phyloP scores from a whole-genome alignment of 768 basidiomycete species.

The Paxillus involutus region DNA sequence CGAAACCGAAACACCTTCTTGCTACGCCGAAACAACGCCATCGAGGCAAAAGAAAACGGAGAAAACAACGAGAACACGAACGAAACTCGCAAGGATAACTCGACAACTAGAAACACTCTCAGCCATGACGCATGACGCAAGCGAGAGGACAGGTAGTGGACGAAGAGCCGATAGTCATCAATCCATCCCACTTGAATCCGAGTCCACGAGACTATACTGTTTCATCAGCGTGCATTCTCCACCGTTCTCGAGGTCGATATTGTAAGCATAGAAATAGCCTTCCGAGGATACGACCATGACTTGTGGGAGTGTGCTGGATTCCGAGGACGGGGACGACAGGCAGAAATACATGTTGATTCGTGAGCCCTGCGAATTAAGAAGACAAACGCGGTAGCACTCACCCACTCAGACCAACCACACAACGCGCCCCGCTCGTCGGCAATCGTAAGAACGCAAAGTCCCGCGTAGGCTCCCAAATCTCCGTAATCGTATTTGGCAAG shows the following conservation, averaged over 20 bases:
- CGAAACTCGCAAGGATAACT: background rate
- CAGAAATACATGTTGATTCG: background rate
- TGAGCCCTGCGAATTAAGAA: background rate
- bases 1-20: no score
- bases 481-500: slow-evolving; percentile 85
- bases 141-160: no score
- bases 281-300: slow-evolving; percentile 97
- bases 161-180: slow-evolving; percentile 17
- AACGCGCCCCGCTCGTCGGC: slow-evolving; percentile 74
- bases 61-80: no score
- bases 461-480: slow-evolving; percentile 95
- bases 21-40: no score
- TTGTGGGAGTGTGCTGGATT: slow-evolving; percentile 81
- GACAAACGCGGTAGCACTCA: slow-evolving; percentile 38
- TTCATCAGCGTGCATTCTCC: slow-evolving; percentile 95
- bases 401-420: slow-evolving; percentile 89
- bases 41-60: no score
- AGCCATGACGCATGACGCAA: background rate
- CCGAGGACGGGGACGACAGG: background rate
- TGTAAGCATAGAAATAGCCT: slow-evolving; percentile 94
- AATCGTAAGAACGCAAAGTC: slow-evolving; percentile 92
- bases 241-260: slow-evolving; percentile 92
- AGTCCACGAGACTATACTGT: slow-evolving; percentile 64
- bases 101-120: background rate
- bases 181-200: slow-evolving; percentile 25